These are phyloP conservation scores for Mycena epipterygia DNA, from an alignment of 768 basidiomycete species.

Conservation along the genomic window DNA sequence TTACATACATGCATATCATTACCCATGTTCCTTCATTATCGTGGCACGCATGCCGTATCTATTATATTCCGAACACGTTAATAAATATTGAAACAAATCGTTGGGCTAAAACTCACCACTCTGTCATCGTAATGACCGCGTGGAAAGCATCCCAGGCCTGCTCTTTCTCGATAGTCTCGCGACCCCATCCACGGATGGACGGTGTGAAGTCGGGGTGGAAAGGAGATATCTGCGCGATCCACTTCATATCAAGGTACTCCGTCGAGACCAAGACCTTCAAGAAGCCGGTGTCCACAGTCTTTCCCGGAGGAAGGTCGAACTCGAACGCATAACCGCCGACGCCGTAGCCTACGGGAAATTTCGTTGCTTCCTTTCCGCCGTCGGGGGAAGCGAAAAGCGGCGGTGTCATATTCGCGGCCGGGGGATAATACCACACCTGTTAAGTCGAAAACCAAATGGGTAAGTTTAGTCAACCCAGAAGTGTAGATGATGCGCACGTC, in stretches of 20 bases:
- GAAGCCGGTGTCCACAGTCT: constrained; percentile 46
- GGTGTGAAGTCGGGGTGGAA: background rate
- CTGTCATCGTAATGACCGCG: background rate
- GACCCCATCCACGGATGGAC: background rate
- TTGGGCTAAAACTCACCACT: too few relatives aligned
- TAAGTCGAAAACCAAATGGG: background rate
- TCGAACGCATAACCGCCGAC: background rate
- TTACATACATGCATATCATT: too few relatives aligned
- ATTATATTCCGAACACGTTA: too few relatives aligned
- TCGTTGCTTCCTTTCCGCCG: background rate
- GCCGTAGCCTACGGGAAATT: background rate
- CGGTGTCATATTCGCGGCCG: background rate
- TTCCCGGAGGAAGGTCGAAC: background rate
- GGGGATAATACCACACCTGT: background rate
- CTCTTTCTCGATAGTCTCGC: background rate
- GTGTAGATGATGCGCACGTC: background rate
- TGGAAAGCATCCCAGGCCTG: background rate
- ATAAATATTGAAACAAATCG: too few relatives aligned
- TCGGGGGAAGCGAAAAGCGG: background rate
- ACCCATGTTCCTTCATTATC: too few relatives aligned
- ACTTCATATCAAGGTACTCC: constrained; percentile 54
- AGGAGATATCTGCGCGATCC: constrained; percentile 51
- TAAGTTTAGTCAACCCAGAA: background rate
- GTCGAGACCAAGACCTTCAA: constrained; percentile 65
- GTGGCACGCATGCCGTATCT: too few relatives aligned